Evolutionary conservation across 1,139 yeast genomes (phyloP).

Genomic region (Candida sp.): DNA sequence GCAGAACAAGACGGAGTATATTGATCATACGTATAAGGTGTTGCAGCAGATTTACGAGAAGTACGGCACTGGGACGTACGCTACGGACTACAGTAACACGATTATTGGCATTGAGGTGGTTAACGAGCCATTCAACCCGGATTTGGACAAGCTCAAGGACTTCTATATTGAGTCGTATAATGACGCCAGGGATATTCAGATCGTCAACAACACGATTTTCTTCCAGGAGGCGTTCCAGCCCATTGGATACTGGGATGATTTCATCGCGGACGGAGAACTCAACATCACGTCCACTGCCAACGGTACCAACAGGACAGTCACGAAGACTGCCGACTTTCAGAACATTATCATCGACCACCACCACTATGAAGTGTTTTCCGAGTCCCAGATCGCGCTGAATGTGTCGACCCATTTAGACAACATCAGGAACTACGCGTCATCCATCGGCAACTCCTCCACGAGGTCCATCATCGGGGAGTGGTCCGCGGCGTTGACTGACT

Average conservation of each 20-base stretch:
- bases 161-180: slow-evolving; percentile 47
- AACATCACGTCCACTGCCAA: slow-evolving; percentile 13
- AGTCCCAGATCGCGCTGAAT: slow-evolving; percentile 35
- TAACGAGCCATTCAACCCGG: slow-evolving; percentile 64
- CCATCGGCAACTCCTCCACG: slow-evolving; percentile 46
- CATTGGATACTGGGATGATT: slow-evolving; percentile 54
- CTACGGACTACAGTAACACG: slow-evolving; percentile 45
- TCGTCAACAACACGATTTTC: slow-evolving; percentile 48
- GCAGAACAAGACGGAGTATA: slow-evolving; percentile 47
- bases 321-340: slow-evolving; percentile 23
- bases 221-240: slow-evolving; percentile 63
- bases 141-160: slow-evolving; percentile 37
- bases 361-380: slow-evolving; percentile 62
- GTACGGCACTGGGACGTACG: slow-evolving; percentile 40
- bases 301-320: slow-evolving; percentile 13
- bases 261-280: slow-evolving; percentile 32
- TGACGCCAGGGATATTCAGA: slow-evolving; percentile 36
- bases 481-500: slow-evolving; percentile 94
- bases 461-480: slow-evolving; percentile 84
- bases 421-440: slow-evolving; percentile 38
- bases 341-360: slow-evolving; percentile 66
- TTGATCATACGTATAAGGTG: slow-evolving; percentile 46
- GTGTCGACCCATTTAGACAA: slow-evolving; percentile 40
- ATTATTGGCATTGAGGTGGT: slow-evolving; percentile 66
- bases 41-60: slow-evolving; percentile 45